Evolutionary conservation across 108 stramenopile genomes (phyloP).

Genomic region (Skeletonema potamos): DNA sequence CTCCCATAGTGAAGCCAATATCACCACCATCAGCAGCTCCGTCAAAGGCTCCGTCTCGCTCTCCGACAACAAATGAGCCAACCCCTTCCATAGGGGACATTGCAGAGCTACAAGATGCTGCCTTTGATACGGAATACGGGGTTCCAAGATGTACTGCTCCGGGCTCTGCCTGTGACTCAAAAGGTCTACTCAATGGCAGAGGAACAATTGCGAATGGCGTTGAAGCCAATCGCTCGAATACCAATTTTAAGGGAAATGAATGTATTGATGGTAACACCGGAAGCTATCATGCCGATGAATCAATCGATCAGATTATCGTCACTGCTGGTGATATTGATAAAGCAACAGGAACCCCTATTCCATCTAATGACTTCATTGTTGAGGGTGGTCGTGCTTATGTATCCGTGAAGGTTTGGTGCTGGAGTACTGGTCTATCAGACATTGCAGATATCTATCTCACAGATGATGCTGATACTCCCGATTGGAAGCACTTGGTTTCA

Average conservation of each 20-base stretch:
- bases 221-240: slow-evolving; percentile 12
- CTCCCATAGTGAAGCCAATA: too few relatives aligned
- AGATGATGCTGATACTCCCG: slow-evolving; percentile 5
- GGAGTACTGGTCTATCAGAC: not conserved
- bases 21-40: not conserved
- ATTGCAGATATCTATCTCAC: slow-evolving; percentile 16
- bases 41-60: not conserved
- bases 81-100: not conserved
- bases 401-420: slow-evolving; percentile 3
- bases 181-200: slow-evolving; percentile 6
- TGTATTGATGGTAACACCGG: slow-evolving; percentile 24
- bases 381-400: slow-evolving; percentile 8
- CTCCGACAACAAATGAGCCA: too few relatives aligned
- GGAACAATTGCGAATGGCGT: slow-evolving; percentile 3
- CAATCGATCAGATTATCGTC: slow-evolving; percentile 19
- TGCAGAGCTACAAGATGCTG: slow-evolving; percentile 1
- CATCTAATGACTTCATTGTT: not conserved
- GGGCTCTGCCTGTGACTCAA: slow-evolving; percentile 1
- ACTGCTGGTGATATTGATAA: not conserved
- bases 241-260: not conserved
- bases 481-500: not conserved
- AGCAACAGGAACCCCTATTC: not conserved
- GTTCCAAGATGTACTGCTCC: slow-evolving; percentile 14
- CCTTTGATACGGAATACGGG: slow-evolving; percentile 4
- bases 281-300: slow-evolving; percentile 11